phyloP scores from a whole-genome alignment of 164 flowering plant genomes.

The Litsea cubeba region DNA sequence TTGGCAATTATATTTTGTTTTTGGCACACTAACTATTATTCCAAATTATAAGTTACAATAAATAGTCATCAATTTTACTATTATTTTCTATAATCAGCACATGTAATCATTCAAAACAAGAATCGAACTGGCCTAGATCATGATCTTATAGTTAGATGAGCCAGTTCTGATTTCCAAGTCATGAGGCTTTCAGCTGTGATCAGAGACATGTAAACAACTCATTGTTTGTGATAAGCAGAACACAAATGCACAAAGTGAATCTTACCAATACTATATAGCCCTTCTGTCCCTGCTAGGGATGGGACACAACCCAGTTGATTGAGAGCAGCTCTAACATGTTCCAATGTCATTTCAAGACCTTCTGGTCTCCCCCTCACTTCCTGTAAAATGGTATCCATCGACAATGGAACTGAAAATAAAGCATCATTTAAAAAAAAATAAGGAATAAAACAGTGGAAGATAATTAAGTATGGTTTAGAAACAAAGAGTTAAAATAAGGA shows the following conservation, averaged over 20 bases:
- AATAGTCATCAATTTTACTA: neutral
- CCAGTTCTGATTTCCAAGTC: neutral
- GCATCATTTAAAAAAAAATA: conserved; percentile 2
- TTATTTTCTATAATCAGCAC: neutral
- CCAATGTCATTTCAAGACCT: conserved; percentile 66
- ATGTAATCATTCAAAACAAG: neutral
- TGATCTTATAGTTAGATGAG: neutral
- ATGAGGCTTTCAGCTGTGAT: neutral
- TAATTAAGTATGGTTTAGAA: neutral
- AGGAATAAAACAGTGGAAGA: neutral
- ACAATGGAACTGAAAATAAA: conserved; percentile 55
- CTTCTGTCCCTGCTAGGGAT: conserved; percentile 33
- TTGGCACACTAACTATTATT: neutral
- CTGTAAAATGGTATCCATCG: conserved; percentile 50
- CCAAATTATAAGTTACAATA: neutral
- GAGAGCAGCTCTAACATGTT: conserved; percentile 62
- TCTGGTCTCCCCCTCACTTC: conserved; percentile 69
- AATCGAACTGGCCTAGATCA: neutral
- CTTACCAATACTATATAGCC: conserved; percentile 56
- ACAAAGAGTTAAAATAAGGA: neutral
- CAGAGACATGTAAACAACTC: conserved; percentile 1
- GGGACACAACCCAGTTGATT: conserved; percentile 43
- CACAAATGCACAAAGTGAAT: neutral
- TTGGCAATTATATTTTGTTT: too few relatives aligned
- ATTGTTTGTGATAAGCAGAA: neutral